Base-by-base conservation (phyloP, 306 rosid species). In the Castanea mollissima region DNA sequence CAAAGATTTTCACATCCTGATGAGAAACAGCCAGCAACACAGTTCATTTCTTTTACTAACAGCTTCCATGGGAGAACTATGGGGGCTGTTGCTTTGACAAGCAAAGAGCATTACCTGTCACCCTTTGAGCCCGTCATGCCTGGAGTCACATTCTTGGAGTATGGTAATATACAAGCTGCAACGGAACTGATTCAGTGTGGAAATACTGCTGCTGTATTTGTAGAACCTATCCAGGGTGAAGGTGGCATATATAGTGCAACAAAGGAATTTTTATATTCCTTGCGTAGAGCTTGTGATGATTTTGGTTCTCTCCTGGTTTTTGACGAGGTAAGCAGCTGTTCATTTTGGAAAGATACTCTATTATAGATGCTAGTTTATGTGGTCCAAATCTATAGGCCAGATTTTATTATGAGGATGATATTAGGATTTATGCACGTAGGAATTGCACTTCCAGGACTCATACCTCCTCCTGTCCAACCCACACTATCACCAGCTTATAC, bases 61-160 rank as follows among this genome's bases (percentile, higher is more conserved):
- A 77, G 90, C 84, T 95, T 95, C 83, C 99, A 95, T 76, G 99
- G 99, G 69, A 90, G 99, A 85, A 95, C 99, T 65, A 55, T 95
- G 88, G 99, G 98, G n/a, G 84, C 99, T 51, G 90, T 95, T 77
- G 99, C 99, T 77, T 89, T 95, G 87, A 95, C 99, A 35, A 95
- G 99, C 84, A 95, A 95, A 86, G 90, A 84, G 86, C 84, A 91
- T 72, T 95, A 95, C 80, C 85, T 97, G 77, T 51, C 94, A 49
- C 98, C 96, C 23, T 95, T 92, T 79, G 97, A 92, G 80, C 99
- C 99, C 14, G 90, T 92, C 77, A 91, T 95, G 99, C 97, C 98
- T 1, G 97, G 97, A 63, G 97, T 95, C 67, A 89, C 85, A 52
- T 95, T 95, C 82, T 72, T 89, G 62, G 97, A 93, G 84, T 91